Percentiles rank a stretch among this genome's conserved stretches.
These are phyloP conservation scores for Tricholoma terreum DNA, from an alignment of 768 basidiomycete species.

Conservation along the genomic window DNA sequence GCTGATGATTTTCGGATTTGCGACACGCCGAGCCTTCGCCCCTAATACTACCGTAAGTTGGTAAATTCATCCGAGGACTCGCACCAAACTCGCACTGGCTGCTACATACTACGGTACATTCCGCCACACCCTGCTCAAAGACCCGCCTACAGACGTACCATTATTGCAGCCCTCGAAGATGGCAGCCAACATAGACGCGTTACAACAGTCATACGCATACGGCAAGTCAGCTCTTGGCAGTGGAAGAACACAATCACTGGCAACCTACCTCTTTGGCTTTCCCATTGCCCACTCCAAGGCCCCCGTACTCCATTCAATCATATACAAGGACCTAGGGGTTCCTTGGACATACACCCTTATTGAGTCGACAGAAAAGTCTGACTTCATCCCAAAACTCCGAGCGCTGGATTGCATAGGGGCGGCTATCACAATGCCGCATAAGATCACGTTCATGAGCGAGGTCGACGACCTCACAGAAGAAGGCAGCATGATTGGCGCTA, in stretches of 20 bases:
- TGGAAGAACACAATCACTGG: neutral
- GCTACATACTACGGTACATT: no score
- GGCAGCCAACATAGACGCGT: neutral
- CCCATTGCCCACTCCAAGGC: conserved; percentile 34
- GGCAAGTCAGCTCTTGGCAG: neutral
- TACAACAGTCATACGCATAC: neutral
- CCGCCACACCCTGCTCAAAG: no score
- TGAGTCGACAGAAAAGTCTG: neutral
- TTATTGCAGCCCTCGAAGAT: neutral
- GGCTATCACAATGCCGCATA: neutral
- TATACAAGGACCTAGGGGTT: neutral
- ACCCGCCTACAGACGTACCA: no score
- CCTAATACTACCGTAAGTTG: no score
- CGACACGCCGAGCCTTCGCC: no score
- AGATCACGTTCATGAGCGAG: neutral
- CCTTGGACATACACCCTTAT: neutral
- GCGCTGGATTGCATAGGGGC: neutral
- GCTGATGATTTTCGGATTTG: no score
- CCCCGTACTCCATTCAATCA: conserved; percentile 23
- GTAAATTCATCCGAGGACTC: no score
- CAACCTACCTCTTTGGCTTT: conserved; percentile 31
- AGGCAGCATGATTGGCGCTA: neutral
- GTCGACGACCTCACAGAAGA: neutral
- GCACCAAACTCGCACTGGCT: no score
- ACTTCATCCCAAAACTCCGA: neutral